Evolutionary conservation across 768 basidiomycete genomes (phyloP), one percentile per base, ranked within the genome.

Genomic region (Leucocoprinus sp.): DNA sequence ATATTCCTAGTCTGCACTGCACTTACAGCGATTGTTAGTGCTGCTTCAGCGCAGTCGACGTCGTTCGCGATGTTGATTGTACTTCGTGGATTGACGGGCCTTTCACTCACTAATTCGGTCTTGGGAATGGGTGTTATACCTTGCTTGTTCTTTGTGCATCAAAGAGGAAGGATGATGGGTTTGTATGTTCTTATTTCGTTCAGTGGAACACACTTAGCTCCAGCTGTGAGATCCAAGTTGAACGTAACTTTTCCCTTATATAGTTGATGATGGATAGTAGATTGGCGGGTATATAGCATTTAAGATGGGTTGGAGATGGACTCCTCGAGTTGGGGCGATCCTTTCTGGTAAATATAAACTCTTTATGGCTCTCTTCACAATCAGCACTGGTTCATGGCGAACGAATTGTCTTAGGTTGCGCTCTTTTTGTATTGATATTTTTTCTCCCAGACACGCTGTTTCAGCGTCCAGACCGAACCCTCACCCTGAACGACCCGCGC

Each of bases 111-210:
- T 63, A 61, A 64, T 15, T 46, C 61, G 28, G 59, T 59, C 27
- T 51, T 69, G 11, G 65, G 66, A 17, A 64, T 64, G 4, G 67
- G 63, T n/a, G 65, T 64, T 6, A 64, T 68, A n/a, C 57, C 64
- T 3, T 61, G 65, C 50, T 23, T 67, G 2, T 66, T 64, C 45
- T 65, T 62, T 39, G 42, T 50, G 28, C 64, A 65, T 45, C 59
- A 67, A 50, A 58, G 68, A 52, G 69, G 69, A 27, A 67, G 62
- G 40, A 64, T 67, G 0, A 68, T 69, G 66, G 69, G 66, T 3
- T 45, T 68, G 4, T 69, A 65, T 43, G 64, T 65, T 7, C 52
- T 68, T 29, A 63, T 66, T 60, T 51, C 60, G 21, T 67, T 65
- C 1, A 67, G 63, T 54, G 67, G 67, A 9, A 61, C 63, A 3